These are phyloP conservation scores for Lippia alba DNA, from an alignment of 305 asterid species.

Conservation along the genomic window DNA sequence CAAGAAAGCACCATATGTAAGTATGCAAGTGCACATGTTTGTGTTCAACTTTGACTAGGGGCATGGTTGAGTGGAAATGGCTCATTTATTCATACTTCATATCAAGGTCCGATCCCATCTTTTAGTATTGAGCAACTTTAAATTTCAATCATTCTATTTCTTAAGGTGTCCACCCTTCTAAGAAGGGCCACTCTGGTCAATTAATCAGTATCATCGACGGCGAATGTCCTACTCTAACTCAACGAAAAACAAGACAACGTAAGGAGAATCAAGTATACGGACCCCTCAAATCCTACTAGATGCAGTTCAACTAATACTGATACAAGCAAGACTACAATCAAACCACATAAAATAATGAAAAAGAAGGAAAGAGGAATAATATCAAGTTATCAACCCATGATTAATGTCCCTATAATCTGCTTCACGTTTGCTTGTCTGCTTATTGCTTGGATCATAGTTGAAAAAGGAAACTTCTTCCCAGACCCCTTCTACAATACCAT, in stretches of 20 bases:
- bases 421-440: constrained; percentile 45
- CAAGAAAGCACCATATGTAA: no score
- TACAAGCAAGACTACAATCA: neutral
- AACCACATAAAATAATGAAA: constrained; percentile 25
- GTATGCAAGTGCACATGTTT: no score
- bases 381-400: neutral
- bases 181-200: no score
- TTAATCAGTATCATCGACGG: no score
- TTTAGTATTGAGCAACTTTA: no score
- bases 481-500: constrained; percentile 4
- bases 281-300: neutral
- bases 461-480: constrained; percentile 7
- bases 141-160: no score
- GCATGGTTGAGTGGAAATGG: no score
- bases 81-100: no score
- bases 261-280: neutral
- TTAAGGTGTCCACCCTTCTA: no score
- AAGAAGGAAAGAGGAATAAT: constrained; percentile 20
- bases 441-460: constrained; percentile 38
- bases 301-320: neutral
- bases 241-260: neutral
- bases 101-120: no score
- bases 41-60: no score
- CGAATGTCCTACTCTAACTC: no score
- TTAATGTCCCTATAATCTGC: constrained; percentile 27